Base-by-base conservation (phyloP, 2,329 filamentous ascomycete species). In the Alternaria hordeiaustralica region DNA sequence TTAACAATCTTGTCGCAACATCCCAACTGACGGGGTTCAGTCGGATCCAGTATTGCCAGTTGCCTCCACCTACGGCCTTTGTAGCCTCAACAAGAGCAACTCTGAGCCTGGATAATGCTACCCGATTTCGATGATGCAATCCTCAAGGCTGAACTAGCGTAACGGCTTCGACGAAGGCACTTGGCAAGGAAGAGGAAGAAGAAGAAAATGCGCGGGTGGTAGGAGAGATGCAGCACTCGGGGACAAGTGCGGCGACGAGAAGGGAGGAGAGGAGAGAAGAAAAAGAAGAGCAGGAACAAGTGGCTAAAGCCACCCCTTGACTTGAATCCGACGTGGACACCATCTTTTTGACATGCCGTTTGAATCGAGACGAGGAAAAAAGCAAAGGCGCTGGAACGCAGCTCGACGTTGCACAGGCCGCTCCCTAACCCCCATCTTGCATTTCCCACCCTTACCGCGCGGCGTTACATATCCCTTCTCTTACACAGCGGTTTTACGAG, bases 301-400 rank as follows among this genome's bases (percentile, higher is more conserved):
- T 43, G 53, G 53, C 33, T 41, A 25, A 44, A 41, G 20, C 21
- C 21, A 56, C 33, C 57, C 41, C 51, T 60, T 59, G 47, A 47
- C 55, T 54, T 51, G 54, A 45, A 28, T 25, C 46, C 23, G 47
- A 62, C 60, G 30, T 53, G 49, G 55, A 33, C 55, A 58, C 47
- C 28, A 62, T 58, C 36, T 43, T 50, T 61, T 45, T 44, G 58
- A 58, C 28, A 51, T 55, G 49, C 53, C 46, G 46, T 66, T 53
- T 57, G 44, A 15, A 30, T 58, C 26, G 51, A 64, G 49, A 53
- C 28, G 30, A 66, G 47, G 45, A 18, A 62, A 61, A 66, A 66
- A 66, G 62, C 65, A 66, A 65, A 60, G 44, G 41, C 65, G 6
- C 44, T 60, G 55, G 58, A 64, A 63, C 58, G 60, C 63, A 68